Conservation (phyloP, 164 flowering plant species). For the Kalanchoe fedtschenkoi region DNA sequence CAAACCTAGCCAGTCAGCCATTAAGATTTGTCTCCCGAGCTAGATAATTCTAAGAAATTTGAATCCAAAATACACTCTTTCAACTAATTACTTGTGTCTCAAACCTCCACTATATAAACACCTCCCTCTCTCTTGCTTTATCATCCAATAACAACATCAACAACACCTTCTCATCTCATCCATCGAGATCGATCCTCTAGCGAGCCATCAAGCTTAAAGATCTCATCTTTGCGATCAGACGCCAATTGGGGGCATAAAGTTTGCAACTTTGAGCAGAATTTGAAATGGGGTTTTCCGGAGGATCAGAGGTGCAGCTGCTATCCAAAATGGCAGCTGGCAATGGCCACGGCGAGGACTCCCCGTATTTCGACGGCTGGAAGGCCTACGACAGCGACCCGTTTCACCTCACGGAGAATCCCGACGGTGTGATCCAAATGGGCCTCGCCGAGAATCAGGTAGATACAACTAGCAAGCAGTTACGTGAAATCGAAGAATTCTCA, state of each 20-base stretch:
- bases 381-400: conserved; percentile 51
- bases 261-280: background rate
- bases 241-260: too few species aligned
- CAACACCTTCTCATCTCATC: too few species aligned
- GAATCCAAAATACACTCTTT: too few species aligned
- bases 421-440: conserved; percentile 69
- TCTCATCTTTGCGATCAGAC: background rate
- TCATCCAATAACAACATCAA: too few species aligned
- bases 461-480: background rate
- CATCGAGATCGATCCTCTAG: background rate
- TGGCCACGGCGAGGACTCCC: conserved; percentile 55
- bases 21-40: too few species aligned
- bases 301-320: conserved; percentile 15
- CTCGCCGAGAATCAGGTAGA: conserved; percentile 62
- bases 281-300: conserved; percentile 13
- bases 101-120: too few species aligned
- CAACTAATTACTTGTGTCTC: too few species aligned
- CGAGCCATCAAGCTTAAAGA: background rate
- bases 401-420: conserved; percentile 30
- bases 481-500: background rate
- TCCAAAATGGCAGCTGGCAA: conserved; percentile 44
- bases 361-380: conserved; percentile 69
- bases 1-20: background rate
- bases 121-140: too few species aligned
- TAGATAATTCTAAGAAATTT: too few species aligned